A percentile compares a stretch with the other conserved stretches of the same genome.
Conservation (phyloP, 1,284 basidiomycete species). For the Microstroma glucosiphilum region DNA sequence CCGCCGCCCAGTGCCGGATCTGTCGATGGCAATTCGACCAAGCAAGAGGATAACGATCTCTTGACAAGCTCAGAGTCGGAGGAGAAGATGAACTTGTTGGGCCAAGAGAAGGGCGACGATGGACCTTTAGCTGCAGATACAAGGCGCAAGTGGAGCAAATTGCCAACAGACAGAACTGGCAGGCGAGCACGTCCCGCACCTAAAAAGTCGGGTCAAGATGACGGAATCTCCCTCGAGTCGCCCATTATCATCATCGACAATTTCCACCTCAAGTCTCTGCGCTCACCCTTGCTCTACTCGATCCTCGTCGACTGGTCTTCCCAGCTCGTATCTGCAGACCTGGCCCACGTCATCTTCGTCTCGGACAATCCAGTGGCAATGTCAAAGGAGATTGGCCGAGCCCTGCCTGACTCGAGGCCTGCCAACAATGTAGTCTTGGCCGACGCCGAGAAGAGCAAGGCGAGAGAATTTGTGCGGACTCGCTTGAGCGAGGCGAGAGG, state of each 20-base stretch:
- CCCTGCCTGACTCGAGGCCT: constrained; percentile 72
- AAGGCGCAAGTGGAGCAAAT: too few species aligned
- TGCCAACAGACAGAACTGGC: too few species aligned
- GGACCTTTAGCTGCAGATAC: neutral
- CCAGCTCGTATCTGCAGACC: constrained; percentile 54
- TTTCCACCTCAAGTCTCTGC: constrained; percentile 49
- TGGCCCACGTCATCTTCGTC: constrained; percentile 86
- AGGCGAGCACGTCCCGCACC: neutral
- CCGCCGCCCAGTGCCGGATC: neutral
- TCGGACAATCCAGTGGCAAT: constrained; percentile 81
- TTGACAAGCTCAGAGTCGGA: neutral
- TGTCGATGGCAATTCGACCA: neutral
- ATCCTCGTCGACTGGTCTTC: constrained; percentile 82
- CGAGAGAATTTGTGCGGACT: constrained; percentile 66
- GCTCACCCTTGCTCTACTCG: constrained; percentile 66
- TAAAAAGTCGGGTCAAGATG: neutral
- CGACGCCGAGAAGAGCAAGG: constrained; percentile 76
- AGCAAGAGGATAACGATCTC: neutral
- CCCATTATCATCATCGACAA: constrained; percentile 35
- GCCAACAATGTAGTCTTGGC: constrained; percentile 57
- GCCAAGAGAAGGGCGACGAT: neutral
- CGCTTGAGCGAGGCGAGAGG: neutral
- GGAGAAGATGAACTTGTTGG: neutral
- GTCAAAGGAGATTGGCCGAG: constrained; percentile 72
- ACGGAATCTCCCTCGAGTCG: constrained; percentile 9